Percentiles rank a stretch among this genome's conserved stretches.
phyloP scores from a whole-genome alignment of 2,329 filamentous ascomycete genomes.

The Aureobasidium sp. region DNA sequence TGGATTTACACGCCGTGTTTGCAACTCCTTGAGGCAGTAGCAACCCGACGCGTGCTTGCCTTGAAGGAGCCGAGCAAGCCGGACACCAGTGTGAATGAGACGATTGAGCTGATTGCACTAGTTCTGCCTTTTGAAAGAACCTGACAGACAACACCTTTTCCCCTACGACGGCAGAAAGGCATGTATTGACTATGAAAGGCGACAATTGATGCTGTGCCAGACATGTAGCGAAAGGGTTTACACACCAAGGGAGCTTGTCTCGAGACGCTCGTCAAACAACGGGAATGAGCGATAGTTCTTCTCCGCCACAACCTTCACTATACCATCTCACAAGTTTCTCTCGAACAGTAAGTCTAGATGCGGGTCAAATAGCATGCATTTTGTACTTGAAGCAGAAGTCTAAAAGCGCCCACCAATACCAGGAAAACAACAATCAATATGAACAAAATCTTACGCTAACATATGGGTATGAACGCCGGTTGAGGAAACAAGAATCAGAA shows the following conservation, averaged over 20 bases:
- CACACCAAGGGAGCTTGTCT: background rate
- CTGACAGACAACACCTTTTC: background rate
- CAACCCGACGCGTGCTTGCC: background rate
- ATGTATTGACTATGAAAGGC: background rate
- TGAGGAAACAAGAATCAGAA: background rate
- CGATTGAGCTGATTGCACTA: too few relatives aligned
- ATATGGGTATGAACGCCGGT: slow-evolving; percentile 17
- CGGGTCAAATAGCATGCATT: background rate
- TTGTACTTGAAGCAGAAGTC: slow-evolving; percentile 4
- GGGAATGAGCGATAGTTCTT: too few relatives aligned
- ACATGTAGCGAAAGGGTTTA: background rate
- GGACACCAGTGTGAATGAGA: background rate
- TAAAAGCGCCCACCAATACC: slow-evolving; percentile 5
- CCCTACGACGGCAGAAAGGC: background rate
- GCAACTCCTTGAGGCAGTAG: background rate
- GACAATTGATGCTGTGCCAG: background rate
- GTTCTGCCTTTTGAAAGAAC: background rate
- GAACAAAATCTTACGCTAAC: slow-evolving; percentile 17
- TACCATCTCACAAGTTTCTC: background rate
- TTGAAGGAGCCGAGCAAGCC: background rate
- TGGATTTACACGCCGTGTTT: background rate
- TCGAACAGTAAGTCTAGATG: background rate
- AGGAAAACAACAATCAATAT: slow-evolving; percentile 2
- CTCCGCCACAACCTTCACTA: too few relatives aligned
- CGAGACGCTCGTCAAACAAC: too few relatives aligned